Base-by-base conservation (phyloP, 768 basidiomycete species). In the Leccinum ochraceum region DNA sequence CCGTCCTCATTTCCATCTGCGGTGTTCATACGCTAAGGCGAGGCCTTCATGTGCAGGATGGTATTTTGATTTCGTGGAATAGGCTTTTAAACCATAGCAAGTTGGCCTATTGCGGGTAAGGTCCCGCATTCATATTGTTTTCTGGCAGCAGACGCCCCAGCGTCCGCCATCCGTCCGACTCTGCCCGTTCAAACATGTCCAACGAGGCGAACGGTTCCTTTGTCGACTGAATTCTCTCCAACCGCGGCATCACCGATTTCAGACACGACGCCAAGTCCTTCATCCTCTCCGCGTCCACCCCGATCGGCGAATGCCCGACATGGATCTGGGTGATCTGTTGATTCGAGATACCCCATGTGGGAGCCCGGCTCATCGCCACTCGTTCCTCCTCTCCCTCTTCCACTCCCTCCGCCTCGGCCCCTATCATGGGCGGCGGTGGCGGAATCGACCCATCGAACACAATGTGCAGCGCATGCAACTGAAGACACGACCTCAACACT, bases 261-360 rank as follows among this genome's bases (percentile, higher is more conserved):
- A 67, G 53, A 54, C 66, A 67, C n/a, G 36, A 46, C 2, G 51
- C 59, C 34, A 65, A 26, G 5, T 36, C 51, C 8, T 49, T 53
- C 20, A 58, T 16, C 17, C 4, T 30, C 3, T 39, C 20, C 39
- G 9, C 1, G n/a, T 59, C 66, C 5, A 9, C 11, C 13, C 8
- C 44, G n/a, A 60, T 32, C 4, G 59, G 60, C 1, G 66, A 67
- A 57, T 67, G 54, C 2, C 66, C 66, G 11, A 67, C 59, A 6
- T 60, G 14, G 8, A 67, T 53, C 5, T 60, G 11, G n/a, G 66
- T 62, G 9, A 67, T 53, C 37, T 24, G 28, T 9, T 17, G 36
- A 36, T 67, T 61, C 1, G 53, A 59, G 10, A 60, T n/a, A 6
- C 60, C 60, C 54, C 57, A 65, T 24, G 28, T 13, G 42, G 32